Base-by-base conservation (phyloP, 768 basidiomycete species). In the Hygrocybe coccinea region DNA sequence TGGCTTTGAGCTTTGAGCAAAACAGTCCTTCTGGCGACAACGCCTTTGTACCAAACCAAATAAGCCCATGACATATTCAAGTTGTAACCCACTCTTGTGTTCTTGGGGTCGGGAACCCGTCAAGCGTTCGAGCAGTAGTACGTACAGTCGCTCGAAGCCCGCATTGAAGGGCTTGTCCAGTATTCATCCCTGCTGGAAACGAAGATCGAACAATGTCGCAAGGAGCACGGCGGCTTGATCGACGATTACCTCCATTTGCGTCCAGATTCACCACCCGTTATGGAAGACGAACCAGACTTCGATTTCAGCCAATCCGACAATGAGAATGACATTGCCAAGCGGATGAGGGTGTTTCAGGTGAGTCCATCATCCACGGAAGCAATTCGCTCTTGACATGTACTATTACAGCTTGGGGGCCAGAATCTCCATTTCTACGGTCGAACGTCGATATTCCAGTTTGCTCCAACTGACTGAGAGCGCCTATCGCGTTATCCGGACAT, bases 391-490 rank as follows among this genome's bases (percentile, higher is more conserved):
- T 3, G 3, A 12, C n/a, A 8, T 29, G 2, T 22, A 36, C n/a
- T 7, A 29, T 36, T 29, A 33, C 56, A 78, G 72, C 66, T 75
- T 38, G 72, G 76, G 44, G 76, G 75, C 47, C 69, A 72, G 15
- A 73, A 72, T 37, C 60, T 76, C 9, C 67, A 75, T 35, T 64
- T 71, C 45, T 71, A 76, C 59, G 77, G 76, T 3, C 72, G 66
- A 48, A 77, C 76, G 2, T 73, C 77, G 21, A 69, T 75, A 15
- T 79, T 76, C 59, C 69, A 73, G 25, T 76, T 73, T 55, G 68
- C 69, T 19, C 65, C 69, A 12, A 68, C 69, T 39, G 41, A 34
- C 19, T 58, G 60, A 34, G 60, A 51, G 50, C 53, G 53, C 48
- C 61, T 25, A 3, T 73, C 75, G 15, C 72, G 76, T 10, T 74